These are phyloP conservation scores for Candida nonsorbophila DNA, from an alignment of 805 yeast species.

Conservation along the genomic window DNA sequence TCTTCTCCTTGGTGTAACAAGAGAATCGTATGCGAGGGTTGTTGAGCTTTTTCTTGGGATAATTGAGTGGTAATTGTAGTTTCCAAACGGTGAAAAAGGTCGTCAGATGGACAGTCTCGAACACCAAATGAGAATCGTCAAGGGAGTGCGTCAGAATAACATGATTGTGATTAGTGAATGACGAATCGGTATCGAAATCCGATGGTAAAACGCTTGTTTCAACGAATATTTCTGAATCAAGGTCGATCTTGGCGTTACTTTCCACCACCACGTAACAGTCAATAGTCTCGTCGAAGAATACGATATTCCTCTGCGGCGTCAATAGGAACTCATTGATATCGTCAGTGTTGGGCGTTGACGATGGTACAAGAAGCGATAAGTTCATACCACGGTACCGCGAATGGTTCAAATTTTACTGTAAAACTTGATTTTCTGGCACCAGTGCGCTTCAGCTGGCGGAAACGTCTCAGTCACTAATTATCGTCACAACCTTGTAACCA, in stretches of 20 bases:
- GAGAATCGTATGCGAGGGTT: conserved; percentile 20
- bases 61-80: conserved; percentile 22
- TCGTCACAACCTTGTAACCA: too few relatives aligned
- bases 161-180: conserved; percentile 3
- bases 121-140: too few relatives aligned
- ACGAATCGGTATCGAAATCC: conserved; percentile 1
- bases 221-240: conserved; percentile 16
- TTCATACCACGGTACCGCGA: too few relatives aligned
- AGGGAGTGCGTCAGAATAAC: conserved; percentile 7
- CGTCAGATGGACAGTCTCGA: conserved; percentile 7
- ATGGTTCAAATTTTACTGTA: too few relatives aligned
- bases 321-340: too few relatives aligned
- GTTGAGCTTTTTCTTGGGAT: conserved; percentile 23
- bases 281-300: conserved; percentile 27
- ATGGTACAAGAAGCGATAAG: too few relatives aligned
- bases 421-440: too few relatives aligned
- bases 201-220: conserved; percentile 6
- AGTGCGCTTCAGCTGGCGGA: too few relatives aligned
- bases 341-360: too few relatives aligned
- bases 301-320: conserved; percentile 12
- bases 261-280: conserved; percentile 21
- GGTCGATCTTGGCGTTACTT: conserved; percentile 9
- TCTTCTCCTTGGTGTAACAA: conserved; percentile 12
- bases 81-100: conserved; percentile 18
- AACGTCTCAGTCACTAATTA: too few relatives aligned